phyloP scores from a whole-genome alignment of 768 basidiomycete genomes.

The Heimioporus sp. region DNA sequence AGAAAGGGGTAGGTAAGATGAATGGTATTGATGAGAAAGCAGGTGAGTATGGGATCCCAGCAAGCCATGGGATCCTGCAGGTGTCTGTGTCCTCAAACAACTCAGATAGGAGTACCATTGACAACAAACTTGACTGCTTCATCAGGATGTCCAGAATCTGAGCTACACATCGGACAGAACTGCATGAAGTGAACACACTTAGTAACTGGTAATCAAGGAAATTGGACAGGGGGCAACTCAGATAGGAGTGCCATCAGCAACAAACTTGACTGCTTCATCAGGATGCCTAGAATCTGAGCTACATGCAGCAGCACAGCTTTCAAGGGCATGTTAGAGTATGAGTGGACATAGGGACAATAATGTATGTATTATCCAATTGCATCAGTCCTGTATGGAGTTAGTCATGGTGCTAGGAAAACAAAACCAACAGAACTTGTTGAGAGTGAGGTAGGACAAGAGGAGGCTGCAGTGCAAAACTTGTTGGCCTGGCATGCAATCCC shows the following conservation, averaged over 20 bases:
- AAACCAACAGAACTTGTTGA: too few species aligned
- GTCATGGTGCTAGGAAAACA: too few species aligned
- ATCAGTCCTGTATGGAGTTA: slow-evolving; percentile 47
- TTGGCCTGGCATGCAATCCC: slow-evolving; percentile 93
- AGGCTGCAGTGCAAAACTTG: slow-evolving; percentile 96
- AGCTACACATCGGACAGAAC: too few species aligned
- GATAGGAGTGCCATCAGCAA: too few species aligned
- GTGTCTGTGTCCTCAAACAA: slow-evolving; percentile 55
- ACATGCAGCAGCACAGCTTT: slow-evolving; percentile 60
- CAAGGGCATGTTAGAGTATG: slow-evolving; percentile 79
- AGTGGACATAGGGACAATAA: slow-evolving; percentile 90
- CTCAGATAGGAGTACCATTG: slow-evolving; percentile 69
- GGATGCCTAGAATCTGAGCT: slow-evolving; percentile 82
- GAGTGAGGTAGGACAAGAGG: slow-evolving; percentile 82
- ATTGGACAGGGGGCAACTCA: too few species aligned
- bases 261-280: too few species aligned
- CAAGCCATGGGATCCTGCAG: slow-evolving; percentile 67
- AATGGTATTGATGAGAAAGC: slow-evolving; percentile 92
- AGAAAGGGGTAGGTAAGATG: too few species aligned
- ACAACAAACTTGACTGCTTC: too few species aligned
- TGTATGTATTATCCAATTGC: slow-evolving; percentile 63
- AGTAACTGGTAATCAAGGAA: too few species aligned
- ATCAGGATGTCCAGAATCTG: slow-evolving; percentile 88
- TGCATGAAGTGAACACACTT: too few species aligned
- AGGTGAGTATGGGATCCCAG: slow-evolving; percentile 91